Evolutionary conservation across 176 grass and related monocot species (phyloP), one percentile per base, ranked within the genome.

Genomic region (Tillandsia fasciculata): DNA sequence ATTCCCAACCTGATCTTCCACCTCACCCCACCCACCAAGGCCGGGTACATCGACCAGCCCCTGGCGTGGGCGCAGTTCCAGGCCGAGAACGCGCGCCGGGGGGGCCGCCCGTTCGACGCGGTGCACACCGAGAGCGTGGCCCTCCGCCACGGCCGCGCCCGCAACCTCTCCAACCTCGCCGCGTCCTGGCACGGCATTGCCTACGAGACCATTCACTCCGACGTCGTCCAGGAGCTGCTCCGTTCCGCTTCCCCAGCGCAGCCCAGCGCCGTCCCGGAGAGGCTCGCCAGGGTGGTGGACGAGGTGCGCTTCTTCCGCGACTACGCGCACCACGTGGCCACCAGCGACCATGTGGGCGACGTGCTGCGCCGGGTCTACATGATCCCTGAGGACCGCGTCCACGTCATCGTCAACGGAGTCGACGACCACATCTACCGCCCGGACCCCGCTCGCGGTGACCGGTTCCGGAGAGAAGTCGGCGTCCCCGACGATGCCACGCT

Each of bases 131-230:
- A 86, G 53, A 86, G 83, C 64, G 83, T 86, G 27, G 78, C 68
- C 11, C 58, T 86, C 17, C 70, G 73, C 64, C 78, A 86, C 67
- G 69, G 71, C 12, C 83, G 83, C 52, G 78, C 83, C 2, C 57
- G 83, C 0, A 70, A 74, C 26, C 59, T 86, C 23, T 65, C 67
- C 11, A 81, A 86, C 61, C 80, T 86, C 49, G 83, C 67, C 11
- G 83, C 68, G 24, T 81, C 83, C 12, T 86, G 83, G 83, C 83
- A 86, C 53, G 83, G 83, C 0, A 86, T 86, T 14, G 83, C 83
- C 14, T 86, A 86, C 26, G 83, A 86, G 64, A 86, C 74, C 14
- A 81, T 86, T 58, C 83, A 86, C 61, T 86, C 83, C 22, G 83
- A 86, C 80, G 53, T 86, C n/a, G 69, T 81, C 15, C 74, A 86